These are phyloP conservation scores for Huntiella savannae DNA, from an alignment of 2,329 filamentous ascomycete species.

Conservation along the genomic window DNA sequence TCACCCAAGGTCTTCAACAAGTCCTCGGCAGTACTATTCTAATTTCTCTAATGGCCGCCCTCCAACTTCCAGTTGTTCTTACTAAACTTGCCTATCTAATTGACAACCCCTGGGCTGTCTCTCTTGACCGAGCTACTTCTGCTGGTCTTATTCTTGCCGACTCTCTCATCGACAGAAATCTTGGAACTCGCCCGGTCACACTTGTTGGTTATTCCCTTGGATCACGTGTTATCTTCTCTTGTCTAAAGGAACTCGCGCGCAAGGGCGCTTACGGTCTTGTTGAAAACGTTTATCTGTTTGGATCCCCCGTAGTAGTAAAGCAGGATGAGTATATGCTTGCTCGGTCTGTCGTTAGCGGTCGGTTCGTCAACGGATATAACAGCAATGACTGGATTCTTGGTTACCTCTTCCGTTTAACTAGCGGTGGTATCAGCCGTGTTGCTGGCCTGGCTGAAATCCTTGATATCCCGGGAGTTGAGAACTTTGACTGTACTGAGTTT, in stretches of 20 bases:
- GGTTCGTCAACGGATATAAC: conserved; percentile 88
- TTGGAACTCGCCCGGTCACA: conserved; percentile 80
- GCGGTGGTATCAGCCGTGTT: conserved; percentile 74
- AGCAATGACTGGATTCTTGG: conserved; percentile 93
- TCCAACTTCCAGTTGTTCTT: conserved; percentile 79
- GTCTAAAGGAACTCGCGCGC: conserved; percentile 66
- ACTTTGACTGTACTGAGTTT: conserved; percentile 67
- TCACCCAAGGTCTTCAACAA: conserved; percentile 92
- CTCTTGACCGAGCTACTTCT: conserved; percentile 69
- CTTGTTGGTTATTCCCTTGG: conserved; percentile 90
- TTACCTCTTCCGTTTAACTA: conserved; percentile 88
- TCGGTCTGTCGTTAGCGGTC: conserved; percentile 69
- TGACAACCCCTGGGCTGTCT: conserved; percentile 97
- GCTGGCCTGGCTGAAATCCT: conserved; percentile 67
- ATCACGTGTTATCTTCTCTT: conserved; percentile 79
- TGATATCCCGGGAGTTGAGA: conserved; percentile 64
- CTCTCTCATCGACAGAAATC: conserved; percentile 75
- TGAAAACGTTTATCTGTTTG: conserved; percentile 91
- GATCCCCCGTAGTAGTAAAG: conserved; percentile 78
- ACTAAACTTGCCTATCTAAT: conserved; percentile 92
- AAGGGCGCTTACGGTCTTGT: conserved; percentile 72
- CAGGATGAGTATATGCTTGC: conserved; percentile 73
- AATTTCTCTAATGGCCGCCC: conserved; percentile 72
- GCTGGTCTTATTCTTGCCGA: conserved; percentile 87
- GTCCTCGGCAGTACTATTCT: conserved; percentile 80